Evolutionary conservation across 768 basidiomycete species (phyloP), one percentile per base, ranked within the genome.

Genomic region (Leccinellum luteum): DNA sequence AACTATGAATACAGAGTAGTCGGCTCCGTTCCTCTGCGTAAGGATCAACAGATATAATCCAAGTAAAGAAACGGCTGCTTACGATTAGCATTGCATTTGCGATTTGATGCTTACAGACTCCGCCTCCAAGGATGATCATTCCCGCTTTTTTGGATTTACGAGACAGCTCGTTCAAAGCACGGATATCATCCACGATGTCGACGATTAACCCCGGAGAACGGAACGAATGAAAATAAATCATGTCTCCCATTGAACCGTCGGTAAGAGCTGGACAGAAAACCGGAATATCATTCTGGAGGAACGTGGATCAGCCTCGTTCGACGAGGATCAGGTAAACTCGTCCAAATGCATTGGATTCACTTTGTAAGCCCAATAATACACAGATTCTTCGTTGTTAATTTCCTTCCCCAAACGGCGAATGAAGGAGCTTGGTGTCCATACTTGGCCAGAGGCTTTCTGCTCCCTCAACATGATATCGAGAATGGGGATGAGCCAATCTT

Each of bases 51-150:
- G 41, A 31, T 15, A 27, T 17, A 38, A 51, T 54, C 15, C 49
- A 41, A 45, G 45, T 13, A 53, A 19, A 55, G 59, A 8, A 9
- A 45, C 47, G 12, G 23, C 63, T 23, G 38, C 83, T 74, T 73
- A 98, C 96, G 69, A 99, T 97, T 23, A 99, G 78, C 97, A 99
- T 98, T 2, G 96, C 94, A 69, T 99, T 99, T n/a, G 96, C 96
- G 56, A 99, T 97, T 69, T 99, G 97, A 70, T 99, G 97, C 72
- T 99, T 99, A 78, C 95, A 98, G 10, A 99, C 94, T 1, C 97
- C 97, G 3, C 97, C 97, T 8, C 97, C 97, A 13, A 98, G 84
- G 53, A 99, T 86, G 64, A 99, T 93, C 95, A 98, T 98, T 2
- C 97, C 97, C 19, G 97, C 97, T 75, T 93, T 95, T 55, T 84